Percentiles rank a stretch among this genome's conserved stretches.
Evolutionary conservation across 176 grass and related monocot genomes (phyloP).

Genomic region (Bromus sterilis): DNA sequence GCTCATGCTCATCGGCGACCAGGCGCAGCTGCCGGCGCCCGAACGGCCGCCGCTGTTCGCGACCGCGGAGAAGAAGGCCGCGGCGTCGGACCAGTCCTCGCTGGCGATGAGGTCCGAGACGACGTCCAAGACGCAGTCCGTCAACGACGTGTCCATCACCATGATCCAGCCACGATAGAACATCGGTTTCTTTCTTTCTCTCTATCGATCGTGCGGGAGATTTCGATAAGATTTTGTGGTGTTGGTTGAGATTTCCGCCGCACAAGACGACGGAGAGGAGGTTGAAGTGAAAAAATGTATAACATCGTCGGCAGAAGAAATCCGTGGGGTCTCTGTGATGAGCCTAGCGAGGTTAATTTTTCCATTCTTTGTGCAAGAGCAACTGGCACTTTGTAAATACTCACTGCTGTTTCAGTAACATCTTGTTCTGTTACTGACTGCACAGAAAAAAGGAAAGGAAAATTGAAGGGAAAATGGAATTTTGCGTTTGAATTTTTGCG

Average conservation of each 20-base stretch:
- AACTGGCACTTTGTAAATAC: neutral
- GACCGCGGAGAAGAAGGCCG: constrained; percentile 9
- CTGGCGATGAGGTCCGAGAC: constrained; percentile 40
- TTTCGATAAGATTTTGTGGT: neutral
- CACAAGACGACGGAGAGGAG: neutral
- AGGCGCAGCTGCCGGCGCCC: constrained; percentile 34
- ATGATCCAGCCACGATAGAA: constrained; percentile 53
- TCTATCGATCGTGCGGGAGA: neutral
- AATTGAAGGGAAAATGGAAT: neutral
- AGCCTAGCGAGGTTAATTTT: neutral
- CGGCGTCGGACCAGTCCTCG: constrained; percentile 31
- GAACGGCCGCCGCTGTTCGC: constrained; percentile 34
- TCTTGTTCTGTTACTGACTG: neutral
- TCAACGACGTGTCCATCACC: constrained; percentile 79
- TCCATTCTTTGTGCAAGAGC: constrained; percentile 7
- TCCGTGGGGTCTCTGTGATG: neutral
- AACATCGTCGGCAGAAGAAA: neutral
- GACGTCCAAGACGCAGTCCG: constrained; percentile 36
- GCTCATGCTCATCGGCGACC: constrained; percentile 74
- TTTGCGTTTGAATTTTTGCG: neutral
- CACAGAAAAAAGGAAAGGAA: neutral
- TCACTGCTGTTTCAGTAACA: neutral
- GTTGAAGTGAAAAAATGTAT: neutral
- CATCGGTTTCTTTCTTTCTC: neutral
- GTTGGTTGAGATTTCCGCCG: neutral